Evolutionary conservation across 225 moss, liverwort and hornwort genomes (phyloP), one percentile per base, ranked within the genome.

Genomic region (Lunularia cruciata): DNA sequence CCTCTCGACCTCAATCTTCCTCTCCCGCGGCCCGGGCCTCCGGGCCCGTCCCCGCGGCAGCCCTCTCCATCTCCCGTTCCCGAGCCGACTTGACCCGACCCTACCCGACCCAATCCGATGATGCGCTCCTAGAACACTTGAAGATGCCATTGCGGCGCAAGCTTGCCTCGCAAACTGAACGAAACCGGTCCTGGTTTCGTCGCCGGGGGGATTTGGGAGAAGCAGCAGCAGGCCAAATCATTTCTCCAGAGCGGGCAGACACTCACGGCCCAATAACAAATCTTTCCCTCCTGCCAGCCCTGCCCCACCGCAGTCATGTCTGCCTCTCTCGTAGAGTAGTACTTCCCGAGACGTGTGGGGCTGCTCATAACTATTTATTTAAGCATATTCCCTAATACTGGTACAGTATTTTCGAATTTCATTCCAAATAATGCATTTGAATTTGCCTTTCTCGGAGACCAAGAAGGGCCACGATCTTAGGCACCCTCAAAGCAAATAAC

Each of bases 131-230:
- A 56, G 0, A 31, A 15, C 5, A 42, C 54, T 64, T 1, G 65
- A 73, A 73, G 73, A 73, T 73, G 66, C 73, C 73, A 57, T 73
- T 73, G 73, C 73, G 73, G 73, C 73, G 73, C 65, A 37, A 60
- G 72, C 63, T 31, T 22, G 38, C 54, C 63, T 38, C 39, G 31
- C 72, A 63, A 63, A 1, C 73, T 36, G 28, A 45, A 57, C 47
- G 65, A 25, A 3, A 23, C 22, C 2, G 60, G 36, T 60, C 60
- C 22, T 60, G 20, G 9, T 43, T 23, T 31, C 60, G 6, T 60
- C 36, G 38, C 60, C 35, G 36, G 37, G n/a, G n/a, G n/a, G n/a
- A n/a, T n/a, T n/a, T n/a, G n/a, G n/a, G n/a, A n/a, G n/a, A n/a
- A n/a, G 56, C 7, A 56, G 13, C 23, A 52, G 23, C 52, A 20